phyloP scores from a whole-genome alignment of 2,329 filamentous ascomycete genomes.

The Hymenoscyphus repandus region DNA sequence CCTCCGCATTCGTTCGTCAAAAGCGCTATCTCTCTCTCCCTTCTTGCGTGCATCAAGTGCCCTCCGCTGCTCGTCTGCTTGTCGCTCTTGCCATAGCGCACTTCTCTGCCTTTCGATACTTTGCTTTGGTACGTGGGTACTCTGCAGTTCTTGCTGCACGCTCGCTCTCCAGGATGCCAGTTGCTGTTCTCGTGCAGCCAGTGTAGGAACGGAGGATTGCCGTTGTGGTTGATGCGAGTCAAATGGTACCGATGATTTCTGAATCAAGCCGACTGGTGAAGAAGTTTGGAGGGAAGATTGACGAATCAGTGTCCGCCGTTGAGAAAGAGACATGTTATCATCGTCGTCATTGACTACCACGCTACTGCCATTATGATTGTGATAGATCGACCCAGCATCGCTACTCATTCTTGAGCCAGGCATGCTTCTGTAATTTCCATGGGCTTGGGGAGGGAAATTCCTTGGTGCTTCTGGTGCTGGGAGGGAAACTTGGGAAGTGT shows the following conservation, averaged over 20 bases:
- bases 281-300: constrained; percentile 25
- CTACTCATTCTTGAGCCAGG: constrained; percentile 28
- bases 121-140: constrained; percentile 25
- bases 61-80: constrained; percentile 51
- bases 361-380: constrained; percentile 22
- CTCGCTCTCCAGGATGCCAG: constrained; percentile 64
- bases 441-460: constrained; percentile 20
- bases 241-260: constrained; percentile 35
- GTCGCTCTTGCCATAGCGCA: constrained; percentile 51
- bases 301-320: constrained; percentile 9
- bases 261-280: constrained; percentile 4
- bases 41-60: constrained; percentile 52
- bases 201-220: constrained; percentile 37
- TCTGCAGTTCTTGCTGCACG: constrained; percentile 55
- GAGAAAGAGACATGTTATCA: constrained; percentile 62
- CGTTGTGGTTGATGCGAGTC: constrained; percentile 53
- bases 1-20: constrained; percentile 72
- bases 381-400: constrained; percentile 39
- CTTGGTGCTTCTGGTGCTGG: constrained; percentile 9
- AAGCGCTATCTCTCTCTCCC: constrained; percentile 54
- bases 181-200: constrained; percentile 47
- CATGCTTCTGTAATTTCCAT: constrained; percentile 12
- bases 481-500: constrained; percentile 4
- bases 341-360: constrained; percentile 37
- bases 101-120: constrained; percentile 50